Evolutionary conservation across 129 eudicot species (phyloP).

Genomic region (Dittrichia graveolens): DNA sequence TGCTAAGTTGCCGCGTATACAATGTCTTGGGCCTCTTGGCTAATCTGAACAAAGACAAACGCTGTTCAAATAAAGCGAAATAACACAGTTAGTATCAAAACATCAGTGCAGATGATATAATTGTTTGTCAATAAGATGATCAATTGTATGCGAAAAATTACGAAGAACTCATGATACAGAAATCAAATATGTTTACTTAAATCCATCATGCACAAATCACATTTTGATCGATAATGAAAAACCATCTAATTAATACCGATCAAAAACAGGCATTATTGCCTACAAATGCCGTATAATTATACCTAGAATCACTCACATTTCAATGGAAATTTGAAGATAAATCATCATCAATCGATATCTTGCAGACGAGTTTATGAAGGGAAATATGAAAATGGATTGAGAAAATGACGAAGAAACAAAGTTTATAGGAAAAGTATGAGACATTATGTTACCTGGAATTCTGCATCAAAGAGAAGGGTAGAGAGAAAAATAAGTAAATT

Average conservation of each 20-base stretch:
- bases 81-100: slow-evolving; percentile 18
- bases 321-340: slow-evolving; percentile 1
- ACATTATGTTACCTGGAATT: slow-evolving; percentile 26
- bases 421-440: background rate
- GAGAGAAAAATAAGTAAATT: slow-evolving; percentile 8
- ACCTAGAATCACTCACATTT: slow-evolving; percentile 1
- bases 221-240: slow-evolving; percentile 18
- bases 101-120: background rate
- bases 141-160: background rate
- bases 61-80: slow-evolving; percentile 13
- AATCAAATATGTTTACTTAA: slow-evolving; percentile 7
- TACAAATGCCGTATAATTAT: background rate
- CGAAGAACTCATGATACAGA: background rate
- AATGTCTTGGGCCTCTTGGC: slow-evolving; percentile 18
- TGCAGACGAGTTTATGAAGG: background rate
- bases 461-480: slow-evolving; percentile 10
- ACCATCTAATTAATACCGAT: slow-evolving; percentile 8
- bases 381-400: background rate
- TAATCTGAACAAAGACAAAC: slow-evolving; percentile 17
- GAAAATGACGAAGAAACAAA: background rate
- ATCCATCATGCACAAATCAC: background rate
- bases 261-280: background rate
- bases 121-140: background rate
- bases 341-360: slow-evolving; percentile 10
- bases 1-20: slow-evolving; percentile 26